These are phyloP conservation scores for Sporothrix dimorphospora DNA, from an alignment of 2,329 filamentous ascomycete species.

Conservation along the genomic window DNA sequence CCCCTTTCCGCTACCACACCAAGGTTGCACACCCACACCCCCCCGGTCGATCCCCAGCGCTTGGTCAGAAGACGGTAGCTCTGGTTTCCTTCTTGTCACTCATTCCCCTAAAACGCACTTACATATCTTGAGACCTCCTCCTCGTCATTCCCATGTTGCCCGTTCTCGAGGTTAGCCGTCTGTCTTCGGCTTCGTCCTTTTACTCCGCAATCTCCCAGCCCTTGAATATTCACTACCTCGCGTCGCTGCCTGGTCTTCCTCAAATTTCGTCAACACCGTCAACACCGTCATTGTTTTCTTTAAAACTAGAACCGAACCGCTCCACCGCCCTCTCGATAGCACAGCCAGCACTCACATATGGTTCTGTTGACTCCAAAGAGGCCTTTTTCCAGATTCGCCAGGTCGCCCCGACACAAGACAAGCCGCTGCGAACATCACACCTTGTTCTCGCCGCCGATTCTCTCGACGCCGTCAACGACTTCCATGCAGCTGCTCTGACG, in stretches of 20 bases:
- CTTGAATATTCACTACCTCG: conserved; percentile 73
- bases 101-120: conserved; percentile 18
- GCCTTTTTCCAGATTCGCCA: conserved; percentile 53
- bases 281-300: background rate
- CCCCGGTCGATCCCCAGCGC: conserved; percentile 26
- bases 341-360: conserved; percentile 48
- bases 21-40: conserved; percentile 2
- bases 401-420: conserved; percentile 43
- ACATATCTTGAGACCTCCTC: conserved; percentile 20
- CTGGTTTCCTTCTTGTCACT: background rate
- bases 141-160: conserved; percentile 46
- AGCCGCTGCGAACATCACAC: conserved; percentile 48
- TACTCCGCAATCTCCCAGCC: conserved; percentile 79
- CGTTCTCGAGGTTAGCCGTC: conserved; percentile 69
- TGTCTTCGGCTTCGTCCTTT: conserved; percentile 80
- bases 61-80: conserved; percentile 26
- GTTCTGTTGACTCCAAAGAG: conserved; percentile 41
- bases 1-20: background rate
- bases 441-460: conserved; percentile 71
- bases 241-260: conserved; percentile 34
- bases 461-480: conserved; percentile 67
- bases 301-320: conserved; percentile 27
- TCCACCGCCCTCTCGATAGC: conserved; percentile 29
- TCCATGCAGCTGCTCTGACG: conserved; percentile 70
- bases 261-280: background rate